Evolutionary conservation across 2,329 filamentous ascomycete species (phyloP), one percentile per base, ranked within the genome.

Genomic region (Incumbomyces lentus): DNA sequence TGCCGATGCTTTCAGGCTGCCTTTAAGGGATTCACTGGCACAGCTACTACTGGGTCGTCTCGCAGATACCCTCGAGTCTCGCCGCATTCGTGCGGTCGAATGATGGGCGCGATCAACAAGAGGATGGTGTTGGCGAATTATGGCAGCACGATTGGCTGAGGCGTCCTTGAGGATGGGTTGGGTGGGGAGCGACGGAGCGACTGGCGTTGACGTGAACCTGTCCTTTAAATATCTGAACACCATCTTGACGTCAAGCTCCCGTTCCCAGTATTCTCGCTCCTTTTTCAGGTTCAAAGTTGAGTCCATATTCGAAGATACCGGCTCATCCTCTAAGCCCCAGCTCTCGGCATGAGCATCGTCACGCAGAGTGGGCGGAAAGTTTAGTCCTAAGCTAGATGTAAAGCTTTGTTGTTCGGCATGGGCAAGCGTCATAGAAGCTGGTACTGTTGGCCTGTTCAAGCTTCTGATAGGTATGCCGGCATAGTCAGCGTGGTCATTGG

Each of bases 121-220:
- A 2, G 90, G 90, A 62, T 95, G 90, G 60, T 95, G 84, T 59
- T 90, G 86, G 31, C 87, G 78, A 44, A 95, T 88, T 39, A 90
- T 78, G 12, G 87, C 88, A 5, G 83, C 85, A 52, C 90, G 82
- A 45, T 84, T 83, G 1, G 84, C 80, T 8, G 77, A 71, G 53
- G 87, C 84, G 59, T 82, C 77, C 35, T 72, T 68, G 56, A 69
- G 71, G 67, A 66, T 53, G 65, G 64, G 18, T 61, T 58, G 51
- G 61, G 59, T 54, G 55, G 54, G 59, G 69, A 70, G 64, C 57
- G 45, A 64, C 62, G 41, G 60, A 47, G 12, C 64, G 53, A 16
- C 70, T 62, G 6, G 62, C 29, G 12, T 36, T 59, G 38, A 55
- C 72, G 59, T 60, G 63, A 94, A 90, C 49, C 86, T 81, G 14